Evolutionary conservation across 371 early-diverging fungal genomes (phyloP), one percentile per base, ranked within the genome.

Genomic region (Blastocladiella emersonii): DNA sequence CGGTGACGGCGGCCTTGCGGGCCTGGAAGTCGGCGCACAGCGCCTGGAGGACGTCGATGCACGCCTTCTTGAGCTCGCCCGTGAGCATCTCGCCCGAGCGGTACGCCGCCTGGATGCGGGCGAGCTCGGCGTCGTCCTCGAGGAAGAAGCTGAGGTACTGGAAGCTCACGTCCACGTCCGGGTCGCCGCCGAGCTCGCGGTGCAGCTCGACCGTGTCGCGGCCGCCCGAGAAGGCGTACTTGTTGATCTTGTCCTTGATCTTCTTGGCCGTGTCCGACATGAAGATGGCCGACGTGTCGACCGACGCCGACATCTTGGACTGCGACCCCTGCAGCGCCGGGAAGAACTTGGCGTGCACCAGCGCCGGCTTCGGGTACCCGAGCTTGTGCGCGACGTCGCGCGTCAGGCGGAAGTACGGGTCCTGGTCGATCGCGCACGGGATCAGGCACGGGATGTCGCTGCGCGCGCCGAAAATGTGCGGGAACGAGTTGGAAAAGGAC

Each of bases 341-440:
- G 80, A 99, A 91, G 81, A 99, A 97, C 73, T 88, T 88, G 45
- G 94, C 83, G 72, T 98, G 98, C 62, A 99, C 85, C 48, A 97
- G 76, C 15, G 90, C 76, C 4, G 99, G 99, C 76, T 99, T 99
- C 56, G 87, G 93, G 76, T 93, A 92, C 78, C 96, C 94, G 56
- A 99, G 82, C 65, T 81, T 84, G 64, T 81, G 81, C 27, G 98
- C 90, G 23, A 98, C 96, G 78, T 99, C 99, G 67, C 99, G 86
- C 0, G 98, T 98, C 64, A 99, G 75, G 55, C 99, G 89, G 85
- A 99, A 99, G 80, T 97, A 99, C 63, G 99, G 99, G 70, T 99
- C 99, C 30, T 99, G 99, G 73, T 99, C 99, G 68, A 99, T 97
- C 49, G 98, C 99, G 72, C 93, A 93, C 27, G 99, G 99, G 69